phyloP scores from a whole-genome alignment of 202 grass and related monocot genomes.

The Panicum hallii region DNA sequence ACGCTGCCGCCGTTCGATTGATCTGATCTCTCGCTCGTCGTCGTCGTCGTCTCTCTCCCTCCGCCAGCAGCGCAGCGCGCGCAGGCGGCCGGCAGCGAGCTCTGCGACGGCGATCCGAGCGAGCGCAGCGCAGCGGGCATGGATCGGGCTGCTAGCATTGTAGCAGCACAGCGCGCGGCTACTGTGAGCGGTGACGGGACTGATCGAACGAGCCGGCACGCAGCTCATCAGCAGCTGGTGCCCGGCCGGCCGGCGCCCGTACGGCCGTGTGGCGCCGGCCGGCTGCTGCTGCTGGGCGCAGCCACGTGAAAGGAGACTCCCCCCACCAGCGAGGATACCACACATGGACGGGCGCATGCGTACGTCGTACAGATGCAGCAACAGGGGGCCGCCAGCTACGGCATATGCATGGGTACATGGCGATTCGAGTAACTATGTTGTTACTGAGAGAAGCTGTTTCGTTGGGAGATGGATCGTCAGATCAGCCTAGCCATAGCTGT shows the following conservation, averaged over 20 bases:
- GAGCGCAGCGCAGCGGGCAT: background rate
- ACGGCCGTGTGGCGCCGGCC: background rate
- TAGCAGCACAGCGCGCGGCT: slow-evolving; percentile 32
- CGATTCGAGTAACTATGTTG: background rate
- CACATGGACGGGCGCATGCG: background rate
- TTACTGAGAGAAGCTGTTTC: slow-evolving; percentile 6
- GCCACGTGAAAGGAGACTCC: slow-evolving; percentile 2
- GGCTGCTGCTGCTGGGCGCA: background rate
- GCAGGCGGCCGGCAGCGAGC: background rate
- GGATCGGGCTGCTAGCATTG: slow-evolving; percentile 26
- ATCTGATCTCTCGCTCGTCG: background rate
- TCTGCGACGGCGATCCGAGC: background rate
- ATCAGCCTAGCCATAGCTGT: background rate
- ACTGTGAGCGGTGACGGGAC: slow-evolving; percentile 54
- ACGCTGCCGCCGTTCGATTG: slow-evolving; percentile 1
- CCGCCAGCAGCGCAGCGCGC: background rate
- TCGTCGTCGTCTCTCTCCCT: background rate
- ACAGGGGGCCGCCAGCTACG: slow-evolving; percentile 4
- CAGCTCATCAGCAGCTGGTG: background rate
- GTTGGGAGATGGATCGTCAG: no score
- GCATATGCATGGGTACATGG: background rate
- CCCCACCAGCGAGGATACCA: background rate
- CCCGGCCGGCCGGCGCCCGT: background rate
- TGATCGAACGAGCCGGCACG: slow-evolving; percentile 29
- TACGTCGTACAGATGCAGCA: slow-evolving; percentile 25